A percentile compares a stretch with the other conserved stretches of the same genome.
Evolutionary conservation across 768 basidiomycete species (phyloP).

Genomic region (Tylopilus vinaceipallidus): DNA sequence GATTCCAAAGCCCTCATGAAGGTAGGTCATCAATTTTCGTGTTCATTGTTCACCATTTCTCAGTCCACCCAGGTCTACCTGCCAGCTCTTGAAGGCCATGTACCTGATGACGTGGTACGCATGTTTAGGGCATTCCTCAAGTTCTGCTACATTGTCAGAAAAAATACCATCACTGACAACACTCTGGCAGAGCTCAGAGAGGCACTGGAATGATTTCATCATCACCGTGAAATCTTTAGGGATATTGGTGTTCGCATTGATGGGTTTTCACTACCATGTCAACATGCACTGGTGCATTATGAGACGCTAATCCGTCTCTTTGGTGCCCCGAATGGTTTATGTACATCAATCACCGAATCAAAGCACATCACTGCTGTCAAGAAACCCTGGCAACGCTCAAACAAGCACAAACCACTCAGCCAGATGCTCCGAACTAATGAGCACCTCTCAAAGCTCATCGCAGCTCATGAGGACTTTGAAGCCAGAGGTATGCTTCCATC

Average conservation of each 20-base stretch:
- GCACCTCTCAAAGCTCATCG: not conserved
- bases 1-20: not conserved
- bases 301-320: constrained; percentile 19
- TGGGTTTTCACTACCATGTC: not conserved
- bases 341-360: constrained; percentile 36
- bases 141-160: not conserved
- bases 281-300: constrained; percentile 12
- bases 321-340: constrained; percentile 35
- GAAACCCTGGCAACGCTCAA: constrained; percentile 17
- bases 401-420: not conserved
- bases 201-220: not conserved
- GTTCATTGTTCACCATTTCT: too few species aligned
- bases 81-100: not conserved
- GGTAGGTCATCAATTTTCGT: not conserved
- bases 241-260: not conserved
- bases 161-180: not conserved
- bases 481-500: not conserved
- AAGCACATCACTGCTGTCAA: constrained; percentile 38
- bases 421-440: not conserved
- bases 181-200: not conserved
- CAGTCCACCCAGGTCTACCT: not conserved
- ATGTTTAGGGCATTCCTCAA: not conserved
- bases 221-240: not conserved
- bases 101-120: not conserved
- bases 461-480: not conserved